Evolutionary conservation across 306 rosid species (phyloP), one percentile per base, ranked within the genome.

Genomic region (Castanospermum australe): DNA sequence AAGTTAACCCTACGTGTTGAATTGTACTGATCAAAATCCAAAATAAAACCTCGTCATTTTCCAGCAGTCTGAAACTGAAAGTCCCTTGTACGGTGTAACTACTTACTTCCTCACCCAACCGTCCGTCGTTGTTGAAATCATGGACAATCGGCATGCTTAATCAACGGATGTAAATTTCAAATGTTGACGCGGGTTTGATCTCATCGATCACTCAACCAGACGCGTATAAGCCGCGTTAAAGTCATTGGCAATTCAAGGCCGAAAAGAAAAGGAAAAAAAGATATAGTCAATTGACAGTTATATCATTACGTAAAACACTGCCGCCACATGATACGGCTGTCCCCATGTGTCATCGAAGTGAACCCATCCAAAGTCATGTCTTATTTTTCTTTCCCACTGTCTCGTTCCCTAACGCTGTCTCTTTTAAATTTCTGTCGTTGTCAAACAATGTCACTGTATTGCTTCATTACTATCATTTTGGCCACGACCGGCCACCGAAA

Each of bases 161-260:
- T 24, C 18, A 72, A 21, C 0, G 0, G 13, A 5, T 6, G 4
- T 12, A 41, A 20, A 21, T 60, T 18, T 83, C 62, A 78, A 28
- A 38, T 18, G 57, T 13, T 39, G 62, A 20, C 42, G 50, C 15
- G 33, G 6, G 20, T 13, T 28, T 28, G 10, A 50, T 57, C 32
- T 15, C 22, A 64, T 35, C 54, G 4, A 73, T 25, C 60, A 73
- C 9, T 52, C 45, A 33, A 51, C 8, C 3, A 25, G 22, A 45
- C 83, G 51, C 71, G 80, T 73, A 17, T 14, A 44, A 42, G 11
- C 71, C 83, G 80, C 33, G 84, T 67, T 73, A 1, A 67, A 32
- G 64, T 68, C 62, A 39, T 72, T 3, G 9, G 47, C 84, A 39
- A 39, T 5, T 61, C 60, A 70, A 70, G 21, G 68, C 25, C 47